phyloP scores from a whole-genome alignment of 306 rosid genomes.

The Begonia peltatifolia region DNA sequence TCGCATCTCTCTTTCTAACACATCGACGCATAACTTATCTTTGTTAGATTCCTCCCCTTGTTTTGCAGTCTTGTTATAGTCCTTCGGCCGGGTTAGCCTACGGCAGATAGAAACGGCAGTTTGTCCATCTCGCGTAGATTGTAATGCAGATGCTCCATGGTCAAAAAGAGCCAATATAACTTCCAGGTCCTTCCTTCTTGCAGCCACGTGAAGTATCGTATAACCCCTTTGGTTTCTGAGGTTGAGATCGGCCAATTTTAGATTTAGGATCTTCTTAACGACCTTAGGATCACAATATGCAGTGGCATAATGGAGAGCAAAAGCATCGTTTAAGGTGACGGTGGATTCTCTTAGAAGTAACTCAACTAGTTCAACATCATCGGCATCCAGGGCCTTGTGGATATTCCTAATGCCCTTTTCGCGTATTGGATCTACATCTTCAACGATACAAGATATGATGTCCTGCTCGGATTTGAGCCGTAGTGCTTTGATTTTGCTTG shows the following conservation, averaged over 20 bases:
- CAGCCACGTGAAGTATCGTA: slow-evolving; percentile 75
- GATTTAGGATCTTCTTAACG: slow-evolving; percentile 54
- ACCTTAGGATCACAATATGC: slow-evolving; percentile 84
- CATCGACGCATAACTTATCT: slow-evolving; percentile 72
- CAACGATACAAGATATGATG: slow-evolving; percentile 20
- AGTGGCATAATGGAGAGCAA: slow-evolving; percentile 70
- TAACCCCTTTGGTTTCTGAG: slow-evolving; percentile 41
- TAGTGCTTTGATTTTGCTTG: slow-evolving; percentile 29
- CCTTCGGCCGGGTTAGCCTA: slow-evolving; percentile 72
- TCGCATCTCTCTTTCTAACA: slow-evolving; percentile 74
- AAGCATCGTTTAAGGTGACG: slow-evolving; percentile 56
- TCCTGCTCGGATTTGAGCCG: slow-evolving; percentile 21
- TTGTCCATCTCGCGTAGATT: slow-evolving; percentile 55
- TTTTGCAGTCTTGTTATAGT: slow-evolving; percentile 31
- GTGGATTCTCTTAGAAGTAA: slow-evolving; percentile 60
- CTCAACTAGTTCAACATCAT: slow-evolving; percentile 70
- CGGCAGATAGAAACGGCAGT: slow-evolving; percentile 76
- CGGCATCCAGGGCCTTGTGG: slow-evolving; percentile 70
- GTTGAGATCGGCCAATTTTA: slow-evolving; percentile 35
- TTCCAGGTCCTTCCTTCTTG: slow-evolving; percentile 72
- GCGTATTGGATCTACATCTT: slow-evolving; percentile 18
- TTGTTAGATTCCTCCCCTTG: slow-evolving; percentile 59
- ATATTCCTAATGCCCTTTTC: slow-evolving; percentile 50
- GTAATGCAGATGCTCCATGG: slow-evolving; percentile 52
- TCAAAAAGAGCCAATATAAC: slow-evolving; percentile 53